Evolutionary conservation across 1,284 basidiomycete species (phyloP), one percentile per base, ranked within the genome.

Genomic region (Heterobasidion occidentale): DNA sequence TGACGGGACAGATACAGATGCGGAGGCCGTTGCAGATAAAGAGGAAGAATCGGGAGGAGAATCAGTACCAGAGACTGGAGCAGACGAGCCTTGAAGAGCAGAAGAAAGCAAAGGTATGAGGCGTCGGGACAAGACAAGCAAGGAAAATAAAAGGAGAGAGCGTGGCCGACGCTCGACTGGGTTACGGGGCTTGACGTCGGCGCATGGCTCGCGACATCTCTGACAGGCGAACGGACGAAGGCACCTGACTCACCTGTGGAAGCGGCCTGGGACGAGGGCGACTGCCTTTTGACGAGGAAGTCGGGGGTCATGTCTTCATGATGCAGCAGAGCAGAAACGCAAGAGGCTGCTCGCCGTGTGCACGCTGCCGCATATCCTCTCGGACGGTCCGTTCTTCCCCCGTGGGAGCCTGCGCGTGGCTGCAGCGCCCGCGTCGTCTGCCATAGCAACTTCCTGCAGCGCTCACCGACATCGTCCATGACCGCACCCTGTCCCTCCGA

Each of bases 1-100:
- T 69, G 57, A 69, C 65, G 56, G 55, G 36, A 4, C 63, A 63
- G 11, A 60, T 63, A 14, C 27, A 54, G 56, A 27, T 6, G 52
- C 17, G 35, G 57, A 33, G 34, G 53, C 50, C 17, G 54, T 20
- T 57, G 45, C 65, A 70, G 59, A 59, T 51, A 52, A 67, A 66
- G 57, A 53, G 51, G 9, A 64, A 63, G 14, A 59, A 64, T 51
- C 56, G 59, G 20, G 63, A 64, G 59, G 56, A 57, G 46, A 34
- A 36, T 46, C 36, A 52, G 57, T 47, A 52, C 38, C 48, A 15
- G 52, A 44, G 19, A 35, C 8, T 44, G 47, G 34, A 48, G 36
- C 34, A 19, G 51, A 38, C 42, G 20, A 46, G 52, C 46, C 55
- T 58, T 52, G 51, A 55, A 46, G 50, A 54, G 35, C 20, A 14